phyloP scores from a whole-genome alignment of 1,284 basidiomycete genomes.

The Ganoderma lingzhi region DNA sequence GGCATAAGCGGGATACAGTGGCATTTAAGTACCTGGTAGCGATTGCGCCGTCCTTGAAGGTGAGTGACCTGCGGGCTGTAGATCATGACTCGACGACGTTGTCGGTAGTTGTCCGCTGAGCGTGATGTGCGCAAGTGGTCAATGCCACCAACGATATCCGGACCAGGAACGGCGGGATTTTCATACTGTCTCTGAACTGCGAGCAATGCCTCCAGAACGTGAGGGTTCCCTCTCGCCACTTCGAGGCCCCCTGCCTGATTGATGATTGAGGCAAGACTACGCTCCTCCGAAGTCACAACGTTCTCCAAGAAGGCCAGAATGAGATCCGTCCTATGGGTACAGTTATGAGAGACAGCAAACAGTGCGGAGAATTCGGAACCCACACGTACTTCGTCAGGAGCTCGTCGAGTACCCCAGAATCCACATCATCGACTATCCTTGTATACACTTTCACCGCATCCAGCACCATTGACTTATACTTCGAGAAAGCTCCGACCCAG shows the following conservation, averaged over 20 bases:
- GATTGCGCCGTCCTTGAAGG: neutral
- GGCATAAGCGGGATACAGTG: neutral
- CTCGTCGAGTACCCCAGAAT: neutral
- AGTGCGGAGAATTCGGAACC: neutral
- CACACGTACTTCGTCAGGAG: neutral
- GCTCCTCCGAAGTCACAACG: neutral
- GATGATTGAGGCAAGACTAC: neutral
- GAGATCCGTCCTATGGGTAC: neutral
- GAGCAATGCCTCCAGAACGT: neutral
- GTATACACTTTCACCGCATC: neutral
- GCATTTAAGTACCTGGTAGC: neutral
- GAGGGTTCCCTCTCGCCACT: neutral
- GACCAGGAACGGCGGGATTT: neutral
- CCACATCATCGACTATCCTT: neutral
- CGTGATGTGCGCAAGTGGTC: neutral
- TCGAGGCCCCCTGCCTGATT: neutral
- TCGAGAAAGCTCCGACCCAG: neutral
- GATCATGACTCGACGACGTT: neutral
- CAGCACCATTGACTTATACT: neutral
- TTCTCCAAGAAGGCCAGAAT: neutral
- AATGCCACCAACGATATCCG: neutral
- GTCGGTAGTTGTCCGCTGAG: neutral
- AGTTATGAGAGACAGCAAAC: neutral
- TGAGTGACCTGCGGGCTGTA: neutral
- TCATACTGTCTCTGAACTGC: neutral